These are phyloP conservation scores for Panicum hallii DNA, from an alignment of 202 grass and related monocot genomes.

Conservation along the genomic window DNA sequence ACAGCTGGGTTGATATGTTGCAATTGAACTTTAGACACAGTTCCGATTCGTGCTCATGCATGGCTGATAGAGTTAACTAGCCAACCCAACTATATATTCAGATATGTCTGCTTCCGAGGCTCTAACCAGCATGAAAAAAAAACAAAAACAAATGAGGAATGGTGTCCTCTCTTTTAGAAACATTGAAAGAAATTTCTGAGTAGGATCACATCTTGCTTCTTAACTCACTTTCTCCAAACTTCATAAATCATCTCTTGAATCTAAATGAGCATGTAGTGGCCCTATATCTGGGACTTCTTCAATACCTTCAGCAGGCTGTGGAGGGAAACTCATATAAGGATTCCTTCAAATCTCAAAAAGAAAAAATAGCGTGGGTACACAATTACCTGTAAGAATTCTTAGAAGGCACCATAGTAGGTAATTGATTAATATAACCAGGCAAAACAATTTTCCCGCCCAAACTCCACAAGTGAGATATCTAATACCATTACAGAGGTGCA, in stretches of 20 bases:
- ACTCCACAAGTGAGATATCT: conserved; percentile 88
- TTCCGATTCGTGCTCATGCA: not conserved
- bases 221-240: not conserved
- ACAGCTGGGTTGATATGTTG: not conserved
- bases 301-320: conserved; percentile 72
- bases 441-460: conserved; percentile 92
- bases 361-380: not conserved
- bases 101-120: not conserved
- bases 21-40: not conserved
- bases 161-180: not conserved
- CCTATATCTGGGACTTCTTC: conserved; percentile 82
- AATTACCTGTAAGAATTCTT: conserved; percentile 76
- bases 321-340: conserved; percentile 6
- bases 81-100: not conserved
- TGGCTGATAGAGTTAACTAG: not conserved
- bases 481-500: conserved; percentile 24
- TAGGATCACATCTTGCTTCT: not conserved
- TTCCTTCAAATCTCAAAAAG: conserved; percentile 17
- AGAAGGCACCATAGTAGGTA: conserved; percentile 76
- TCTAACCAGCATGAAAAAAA: not conserved
- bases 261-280: conserved; percentile 43
- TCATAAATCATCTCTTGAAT: conserved; percentile 27
- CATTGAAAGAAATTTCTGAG: not conserved
- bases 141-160: not conserved
- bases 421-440: conserved; percentile 86